A percentile compares a stretch with the other conserved stretches of the same genome.
phyloP scores from a whole-genome alignment of 2,329 filamentous ascomycete species.

The Neofusicoccum sp. region DNA sequence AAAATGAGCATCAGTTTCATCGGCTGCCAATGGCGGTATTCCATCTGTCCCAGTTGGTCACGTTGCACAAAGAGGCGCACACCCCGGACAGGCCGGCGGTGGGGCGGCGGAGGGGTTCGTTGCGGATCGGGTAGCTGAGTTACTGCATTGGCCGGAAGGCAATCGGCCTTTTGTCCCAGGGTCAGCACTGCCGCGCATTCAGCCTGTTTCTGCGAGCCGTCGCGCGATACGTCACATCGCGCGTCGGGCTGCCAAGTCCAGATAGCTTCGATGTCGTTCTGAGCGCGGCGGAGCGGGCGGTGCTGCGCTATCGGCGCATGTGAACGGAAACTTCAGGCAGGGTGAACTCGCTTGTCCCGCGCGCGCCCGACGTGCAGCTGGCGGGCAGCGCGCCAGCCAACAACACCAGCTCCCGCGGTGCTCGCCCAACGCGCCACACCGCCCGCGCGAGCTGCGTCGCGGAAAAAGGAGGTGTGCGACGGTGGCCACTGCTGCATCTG shows the following conservation, averaged over 20 bases:
- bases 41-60: not conserved
- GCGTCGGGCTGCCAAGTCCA: not conserved
- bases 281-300: not conserved
- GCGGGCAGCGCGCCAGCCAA: constrained; percentile 4
- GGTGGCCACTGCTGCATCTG: constrained; percentile 9
- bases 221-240: constrained; percentile 7
- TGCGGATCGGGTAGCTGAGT: constrained; percentile 10
- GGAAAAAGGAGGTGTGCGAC: constrained; percentile 12
- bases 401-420: not conserved
- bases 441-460: not conserved
- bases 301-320: constrained; percentile 10
- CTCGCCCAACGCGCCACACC: not conserved
- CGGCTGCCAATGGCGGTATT: constrained; percentile 11
- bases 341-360: not conserved
- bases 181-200: constrained; percentile 4
- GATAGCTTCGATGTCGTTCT: not conserved
- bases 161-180: constrained; percentile 10
- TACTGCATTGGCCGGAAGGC: constrained; percentile 9
- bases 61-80: constrained; percentile 4
- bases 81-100: not conserved
- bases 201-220: constrained; percentile 1
- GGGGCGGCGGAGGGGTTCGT: constrained; percentile 4
- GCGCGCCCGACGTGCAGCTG: constrained; percentile 10
- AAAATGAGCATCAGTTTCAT: constrained; percentile 19
- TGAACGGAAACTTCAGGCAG: not conserved